Evolutionary conservation across 345 rosid genomes (phyloP).

Genomic region (Raphanus sativus): DNA sequence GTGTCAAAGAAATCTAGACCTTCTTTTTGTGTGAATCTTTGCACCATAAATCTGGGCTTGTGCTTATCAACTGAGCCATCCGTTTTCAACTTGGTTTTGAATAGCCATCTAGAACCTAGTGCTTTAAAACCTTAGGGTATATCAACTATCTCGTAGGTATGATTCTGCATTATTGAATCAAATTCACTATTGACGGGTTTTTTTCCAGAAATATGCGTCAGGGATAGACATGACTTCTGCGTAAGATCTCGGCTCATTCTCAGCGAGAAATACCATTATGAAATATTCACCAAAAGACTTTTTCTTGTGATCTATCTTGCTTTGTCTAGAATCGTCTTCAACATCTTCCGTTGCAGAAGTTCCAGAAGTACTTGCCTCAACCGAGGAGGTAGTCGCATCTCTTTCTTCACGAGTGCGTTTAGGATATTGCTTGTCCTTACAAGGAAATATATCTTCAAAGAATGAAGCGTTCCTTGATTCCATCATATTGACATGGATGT

Average conservation of each 20-base stretch:
- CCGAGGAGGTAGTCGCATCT: neutral
- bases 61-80: neutral
- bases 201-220: neutral
- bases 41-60: neutral
- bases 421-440: neutral
- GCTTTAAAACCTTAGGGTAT: neutral
- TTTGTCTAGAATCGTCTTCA: neutral
- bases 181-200: neutral
- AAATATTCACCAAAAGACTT: neutral
- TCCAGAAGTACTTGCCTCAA: neutral
- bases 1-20: neutral
- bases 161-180: neutral
- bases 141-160: neutral
- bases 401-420: neutral
- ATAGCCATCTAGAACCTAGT: neutral
- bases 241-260: neutral
- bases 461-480: neutral
- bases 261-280: neutral
- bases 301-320: neutral
- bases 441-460: neutral
- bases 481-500: neutral
- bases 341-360: neutral
- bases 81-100: neutral
- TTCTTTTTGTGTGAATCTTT: neutral
- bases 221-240: neutral